Evolutionary conservation across 2,329 filamentous ascomycete genomes (phyloP).

Genomic region (Colletotrichum graminicola): DNA sequence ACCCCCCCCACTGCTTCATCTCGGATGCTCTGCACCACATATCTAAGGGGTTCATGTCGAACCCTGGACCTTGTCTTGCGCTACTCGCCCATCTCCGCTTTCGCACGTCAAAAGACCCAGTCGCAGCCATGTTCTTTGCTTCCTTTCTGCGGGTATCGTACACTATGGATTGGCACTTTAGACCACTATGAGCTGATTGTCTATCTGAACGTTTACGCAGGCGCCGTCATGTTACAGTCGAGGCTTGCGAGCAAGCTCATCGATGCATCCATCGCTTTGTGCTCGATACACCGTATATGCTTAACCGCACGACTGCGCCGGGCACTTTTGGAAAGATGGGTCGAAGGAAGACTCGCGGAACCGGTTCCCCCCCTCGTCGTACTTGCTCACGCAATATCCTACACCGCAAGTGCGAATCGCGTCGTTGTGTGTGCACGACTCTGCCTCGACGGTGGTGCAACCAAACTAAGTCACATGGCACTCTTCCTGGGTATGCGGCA

Average conservation of each 20-base stretch:
- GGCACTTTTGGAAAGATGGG: not conserved
- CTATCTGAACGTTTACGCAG: not conserved
- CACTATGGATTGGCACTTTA: constrained; percentile 19
- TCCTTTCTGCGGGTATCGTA: constrained; percentile 36
- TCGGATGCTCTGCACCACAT: constrained; percentile 36
- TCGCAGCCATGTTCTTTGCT: constrained; percentile 22
- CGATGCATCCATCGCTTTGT: constrained; percentile 18
- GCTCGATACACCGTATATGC: constrained; percentile 11
- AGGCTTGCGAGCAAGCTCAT: constrained; percentile 16
- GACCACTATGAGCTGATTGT: constrained; percentile 7
- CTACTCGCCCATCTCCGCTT: constrained; percentile 34
- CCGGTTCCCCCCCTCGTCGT: not conserved
- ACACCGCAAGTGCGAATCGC: constrained; percentile 37
- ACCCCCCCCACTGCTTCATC: constrained; percentile 33
- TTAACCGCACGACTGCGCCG: constrained; percentile 8
- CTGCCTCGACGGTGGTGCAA: constrained; percentile 29
- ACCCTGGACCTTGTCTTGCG: constrained; percentile 40
- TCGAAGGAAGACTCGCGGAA: not conserved
- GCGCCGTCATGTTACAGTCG: constrained; percentile 25
- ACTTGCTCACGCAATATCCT: constrained; percentile 14
- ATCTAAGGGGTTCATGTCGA: constrained; percentile 18
- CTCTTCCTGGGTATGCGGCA: not conserved
- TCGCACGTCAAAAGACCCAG: constrained; percentile 29
- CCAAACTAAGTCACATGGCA: not conserved
- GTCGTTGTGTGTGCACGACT: constrained; percentile 18